Evolutionary conservation across 1,284 basidiomycete genomes (phyloP).

Genomic region (Sporisorium scitamineum): DNA sequence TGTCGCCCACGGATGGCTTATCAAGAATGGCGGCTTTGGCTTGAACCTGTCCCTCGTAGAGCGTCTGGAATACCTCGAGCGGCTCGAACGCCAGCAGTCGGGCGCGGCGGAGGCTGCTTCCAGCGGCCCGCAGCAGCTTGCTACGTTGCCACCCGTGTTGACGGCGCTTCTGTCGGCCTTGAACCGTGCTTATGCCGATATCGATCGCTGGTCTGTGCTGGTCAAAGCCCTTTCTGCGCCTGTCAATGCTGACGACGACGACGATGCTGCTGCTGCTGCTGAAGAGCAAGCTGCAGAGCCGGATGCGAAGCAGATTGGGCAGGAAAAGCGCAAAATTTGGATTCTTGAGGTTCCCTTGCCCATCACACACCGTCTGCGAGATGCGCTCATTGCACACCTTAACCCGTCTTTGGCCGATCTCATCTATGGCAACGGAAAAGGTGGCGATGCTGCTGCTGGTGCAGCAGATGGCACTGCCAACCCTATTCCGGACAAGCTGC

Average conservation of each 20-base stretch:
- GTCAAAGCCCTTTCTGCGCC: conserved; percentile 13
- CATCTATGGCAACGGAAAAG: conserved; percentile 28
- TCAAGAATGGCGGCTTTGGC: conserved; percentile 64
- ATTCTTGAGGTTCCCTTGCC: conserved; percentile 81
- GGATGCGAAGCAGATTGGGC: conserved; percentile 17
- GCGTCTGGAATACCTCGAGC: conserved; percentile 50
- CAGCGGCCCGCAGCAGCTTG: conserved; percentile 29
- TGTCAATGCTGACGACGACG: conserved; percentile 1
- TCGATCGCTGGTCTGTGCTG: conserved; percentile 67
- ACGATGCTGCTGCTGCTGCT: background rate
- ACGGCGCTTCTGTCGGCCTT: conserved; percentile 78
- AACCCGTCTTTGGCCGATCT: conserved; percentile 39
- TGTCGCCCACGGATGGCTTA: conserved; percentile 32
- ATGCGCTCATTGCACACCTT: conserved; percentile 76
- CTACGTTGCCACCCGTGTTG: conserved; percentile 78
- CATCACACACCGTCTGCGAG: conserved; percentile 83
- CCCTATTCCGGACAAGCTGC: conserved; percentile 72
- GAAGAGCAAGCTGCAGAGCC: conserved; percentile 7
- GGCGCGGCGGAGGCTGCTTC: background rate
- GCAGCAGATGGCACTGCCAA: conserved; percentile 9
- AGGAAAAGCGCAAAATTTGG: conserved; percentile 89
- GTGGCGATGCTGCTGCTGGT: conserved; percentile 7
- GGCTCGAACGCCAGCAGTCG: conserved; percentile 43
- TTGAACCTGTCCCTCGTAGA: conserved; percentile 57
- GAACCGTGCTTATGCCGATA: conserved; percentile 76